These are phyloP conservation scores for Microdochium paspali DNA, from an alignment of 2,329 filamentous ascomycete species.

Conservation along the genomic window DNA sequence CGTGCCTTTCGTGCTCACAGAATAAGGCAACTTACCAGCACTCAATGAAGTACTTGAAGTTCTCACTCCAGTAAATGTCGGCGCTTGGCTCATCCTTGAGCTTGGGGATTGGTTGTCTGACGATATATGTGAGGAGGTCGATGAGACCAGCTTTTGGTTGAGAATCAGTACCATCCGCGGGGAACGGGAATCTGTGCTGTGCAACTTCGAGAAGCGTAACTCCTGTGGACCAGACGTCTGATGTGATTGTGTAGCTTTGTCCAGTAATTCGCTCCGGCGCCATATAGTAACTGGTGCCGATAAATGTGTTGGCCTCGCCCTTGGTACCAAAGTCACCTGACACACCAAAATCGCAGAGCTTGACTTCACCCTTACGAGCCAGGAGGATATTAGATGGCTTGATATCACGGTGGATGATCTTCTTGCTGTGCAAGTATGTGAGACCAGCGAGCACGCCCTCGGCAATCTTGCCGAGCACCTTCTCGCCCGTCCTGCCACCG, in stretches of 20 bases:
- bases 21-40: constrained; percentile 72
- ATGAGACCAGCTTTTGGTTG: constrained; percentile 88
- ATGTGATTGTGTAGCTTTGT: constrained; percentile 96
- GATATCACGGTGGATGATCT: constrained; percentile 98
- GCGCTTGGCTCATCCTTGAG: constrained; percentile 90
- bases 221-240: constrained; percentile 95
- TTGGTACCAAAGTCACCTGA: constrained; percentile 98
- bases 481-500: constrained; percentile 89
- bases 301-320: constrained; percentile 97
- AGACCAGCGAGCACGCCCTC: constrained; percentile 90
- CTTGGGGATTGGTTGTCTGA: constrained; percentile 88
- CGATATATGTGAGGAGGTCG: constrained; percentile 93
- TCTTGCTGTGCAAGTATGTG: constrained; percentile 88
- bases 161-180: constrained; percentile 91
- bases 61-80: constrained; percentile 88
- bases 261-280: constrained; percentile 96
- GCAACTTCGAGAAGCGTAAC: constrained; percentile 98
- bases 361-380: constrained; percentile 86
- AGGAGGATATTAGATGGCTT: constrained; percentile 96
- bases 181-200: constrained; percentile 96
- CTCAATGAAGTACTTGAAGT: constrained; percentile 98
- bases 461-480: constrained; percentile 92
- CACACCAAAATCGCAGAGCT: constrained; percentile 97
- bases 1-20: constrained; percentile 4
- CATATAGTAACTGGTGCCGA: constrained; percentile 99